These are phyloP conservation scores for Xylaria flabelliformis DNA, from an alignment of 495 filamentous ascomycete species.

Conservation along the genomic window DNA sequence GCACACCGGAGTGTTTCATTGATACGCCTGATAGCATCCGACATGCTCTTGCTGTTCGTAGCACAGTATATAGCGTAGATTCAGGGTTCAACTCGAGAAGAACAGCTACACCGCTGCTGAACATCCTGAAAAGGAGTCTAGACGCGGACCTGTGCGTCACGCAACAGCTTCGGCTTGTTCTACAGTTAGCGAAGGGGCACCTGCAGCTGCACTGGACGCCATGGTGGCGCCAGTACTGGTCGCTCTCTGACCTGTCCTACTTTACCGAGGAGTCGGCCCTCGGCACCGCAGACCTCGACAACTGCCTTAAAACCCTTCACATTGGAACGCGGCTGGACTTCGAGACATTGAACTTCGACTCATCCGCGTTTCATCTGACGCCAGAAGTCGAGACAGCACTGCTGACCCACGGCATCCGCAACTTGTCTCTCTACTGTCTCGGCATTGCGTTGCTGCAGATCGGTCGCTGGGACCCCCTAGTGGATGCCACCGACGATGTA, in stretches of 20 bases:
- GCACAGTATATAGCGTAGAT: background rate
- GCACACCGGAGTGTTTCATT: background rate
- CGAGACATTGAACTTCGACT: background rate
- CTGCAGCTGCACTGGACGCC: constrained; percentile 20
- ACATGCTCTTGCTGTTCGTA: constrained; percentile 9
- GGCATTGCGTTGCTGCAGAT: constrained; percentile 30
- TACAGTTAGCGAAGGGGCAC: constrained; percentile 7
- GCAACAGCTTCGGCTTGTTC: constrained; percentile 16
- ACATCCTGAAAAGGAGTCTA: background rate
- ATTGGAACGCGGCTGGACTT: constrained; percentile 13
- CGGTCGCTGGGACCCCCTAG: constrained; percentile 26
- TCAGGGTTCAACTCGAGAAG: background rate
- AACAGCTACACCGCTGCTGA: background rate
- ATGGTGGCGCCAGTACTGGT: constrained; percentile 11
- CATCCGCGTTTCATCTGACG: background rate
- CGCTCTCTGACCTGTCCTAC: constrained; percentile 15
- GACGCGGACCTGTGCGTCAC: constrained; percentile 11
- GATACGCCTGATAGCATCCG: constrained; percentile 7
- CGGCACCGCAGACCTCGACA: background rate
- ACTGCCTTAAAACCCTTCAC: background rate
- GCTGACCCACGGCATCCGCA: constrained; percentile 15
- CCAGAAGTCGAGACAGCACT: constrained; percentile 12
- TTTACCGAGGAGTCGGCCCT: background rate
- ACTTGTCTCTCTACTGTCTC: constrained; percentile 21
- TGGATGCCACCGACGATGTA: constrained; percentile 20